phyloP scores from a whole-genome alignment of 805 yeast species.

The Starmerella bombi region DNA sequence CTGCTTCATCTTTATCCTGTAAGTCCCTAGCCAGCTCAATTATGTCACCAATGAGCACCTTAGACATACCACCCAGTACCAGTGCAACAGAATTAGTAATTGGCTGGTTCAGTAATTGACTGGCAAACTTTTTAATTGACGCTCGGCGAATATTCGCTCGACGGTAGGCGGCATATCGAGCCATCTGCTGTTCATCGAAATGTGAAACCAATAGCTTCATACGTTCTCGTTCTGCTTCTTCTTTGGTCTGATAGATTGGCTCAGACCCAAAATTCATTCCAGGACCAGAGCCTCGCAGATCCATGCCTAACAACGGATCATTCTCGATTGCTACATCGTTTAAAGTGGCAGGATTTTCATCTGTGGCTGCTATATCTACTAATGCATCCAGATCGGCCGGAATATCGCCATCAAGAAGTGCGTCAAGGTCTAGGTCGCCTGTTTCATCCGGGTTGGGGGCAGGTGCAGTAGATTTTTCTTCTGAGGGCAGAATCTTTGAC shows the following conservation, averaged over 20 bases:
- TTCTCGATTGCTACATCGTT: not conserved
- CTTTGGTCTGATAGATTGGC: constrained; percentile 4
- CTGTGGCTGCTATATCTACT: not conserved
- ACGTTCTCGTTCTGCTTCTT: constrained; percentile 27
- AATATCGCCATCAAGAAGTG: not conserved
- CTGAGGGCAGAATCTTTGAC: not conserved
- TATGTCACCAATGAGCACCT: constrained; percentile 79
- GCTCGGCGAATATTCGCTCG: constrained; percentile 61
- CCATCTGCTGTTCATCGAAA: constrained; percentile 71
- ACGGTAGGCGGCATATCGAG: constrained; percentile 73
- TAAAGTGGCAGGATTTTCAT: not conserved
- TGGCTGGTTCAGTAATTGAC: constrained; percentile 64
- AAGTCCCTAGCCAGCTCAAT: constrained; percentile 69
- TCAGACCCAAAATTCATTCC: not conserved
- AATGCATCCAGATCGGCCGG: not conserved
- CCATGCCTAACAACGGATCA: not conserved
- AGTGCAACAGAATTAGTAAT: constrained; percentile 69
- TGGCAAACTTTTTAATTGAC: constrained; percentile 69
- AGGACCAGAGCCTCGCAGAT: no score
- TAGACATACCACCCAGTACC: constrained; percentile 73
- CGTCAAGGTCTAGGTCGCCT: not conserved
- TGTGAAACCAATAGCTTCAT: constrained; percentile 47
- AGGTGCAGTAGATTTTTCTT: not conserved
- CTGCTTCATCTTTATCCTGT: constrained; percentile 34
- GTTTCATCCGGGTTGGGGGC: not conserved